Evolutionary conservation across 1,284 basidiomycete genomes (phyloP), one percentile per base, ranked within the genome.

Genomic region (Pisolithus thermaeus): DNA sequence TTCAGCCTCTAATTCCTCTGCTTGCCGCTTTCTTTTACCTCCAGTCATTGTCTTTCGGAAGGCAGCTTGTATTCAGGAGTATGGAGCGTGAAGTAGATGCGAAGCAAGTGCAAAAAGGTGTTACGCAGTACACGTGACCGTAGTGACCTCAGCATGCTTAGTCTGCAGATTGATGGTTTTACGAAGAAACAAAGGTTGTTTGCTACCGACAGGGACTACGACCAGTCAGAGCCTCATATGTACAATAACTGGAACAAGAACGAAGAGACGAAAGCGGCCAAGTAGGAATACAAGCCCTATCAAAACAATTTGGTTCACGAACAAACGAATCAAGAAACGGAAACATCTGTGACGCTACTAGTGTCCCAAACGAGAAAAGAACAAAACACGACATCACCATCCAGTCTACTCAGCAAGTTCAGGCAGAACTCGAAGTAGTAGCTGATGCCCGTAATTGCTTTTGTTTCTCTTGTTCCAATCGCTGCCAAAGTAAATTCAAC

Each of bases 401-500:
- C 41, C 18, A 46, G 30, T 44, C 23, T 22, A 3, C 28, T 14
- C n/a, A 7, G 35, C 32, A 46, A 49, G 35, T 49, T 66, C 57
- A 70, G 40, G 63, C 56, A 11, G 67, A 43, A 28, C 22, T 43
- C 25, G 42, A 65, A n/a, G 65, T 52, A 46, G 66, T 40, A 18
- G 44, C 30, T 32, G 67, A 65, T 48, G 74, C 72, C 32, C 82
- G 79, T 49, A 87, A 73, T 63, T 90, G 87, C 71, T 91, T 90
- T 70, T 88, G 84, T 67, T 90, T 90, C 70, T 92, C 92, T 70
- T 89, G 85, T 67, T 94, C 92, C 64, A 94, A 72, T 49, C 92
- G 84, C 86, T 92, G 54, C 44, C 50, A 40, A 38, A 51, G 51
- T 27, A 44, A 5, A 9, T 23, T 56, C 53, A 50, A 50, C 56